phyloP scores from a whole-genome alignment of 2,329 filamentous ascomycete species.

The Ambrosiella xylebori region DNA sequence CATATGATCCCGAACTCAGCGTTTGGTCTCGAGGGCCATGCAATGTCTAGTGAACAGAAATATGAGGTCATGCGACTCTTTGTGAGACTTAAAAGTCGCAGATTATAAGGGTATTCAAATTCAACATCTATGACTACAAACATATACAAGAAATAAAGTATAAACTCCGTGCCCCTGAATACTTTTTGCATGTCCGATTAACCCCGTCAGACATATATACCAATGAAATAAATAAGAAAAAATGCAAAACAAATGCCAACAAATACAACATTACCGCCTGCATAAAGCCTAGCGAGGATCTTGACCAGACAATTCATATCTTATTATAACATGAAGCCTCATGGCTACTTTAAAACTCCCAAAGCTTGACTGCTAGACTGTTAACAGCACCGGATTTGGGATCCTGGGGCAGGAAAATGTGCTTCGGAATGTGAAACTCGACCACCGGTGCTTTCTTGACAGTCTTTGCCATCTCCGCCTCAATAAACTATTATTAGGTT shows the following conservation, averaged over 20 bases:
- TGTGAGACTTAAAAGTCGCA: no score
- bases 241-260: conserved; percentile 1
- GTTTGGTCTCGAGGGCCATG: not conserved
- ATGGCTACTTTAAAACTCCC: conserved; percentile 32
- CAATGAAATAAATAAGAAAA: not conserved
- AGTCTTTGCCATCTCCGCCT: conserved; percentile 66
- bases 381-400: conserved; percentile 30
- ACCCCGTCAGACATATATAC: not conserved
- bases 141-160: not conserved
- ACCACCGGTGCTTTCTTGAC: conserved; percentile 76
- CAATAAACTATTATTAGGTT: conserved; percentile 43
- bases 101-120: conserved; percentile 1
- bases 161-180: not conserved
- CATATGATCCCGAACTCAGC: not conserved
- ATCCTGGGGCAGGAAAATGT: conserved; percentile 47
- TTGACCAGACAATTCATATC: no score
- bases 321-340: not conserved
- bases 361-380: conserved; percentile 40
- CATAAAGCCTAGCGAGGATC: no score
- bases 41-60: no score
- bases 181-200: not conserved
- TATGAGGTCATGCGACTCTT: no score
- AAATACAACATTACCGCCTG: not conserved
- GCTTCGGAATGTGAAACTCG: conserved; percentile 87
- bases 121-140: not conserved